A percentile compares a stretch with the other conserved stretches of the same genome.
These are phyloP conservation scores for Prosopis cineraria DNA, from an alignment of 306 rosid genomes.

Conservation along the genomic window DNA sequence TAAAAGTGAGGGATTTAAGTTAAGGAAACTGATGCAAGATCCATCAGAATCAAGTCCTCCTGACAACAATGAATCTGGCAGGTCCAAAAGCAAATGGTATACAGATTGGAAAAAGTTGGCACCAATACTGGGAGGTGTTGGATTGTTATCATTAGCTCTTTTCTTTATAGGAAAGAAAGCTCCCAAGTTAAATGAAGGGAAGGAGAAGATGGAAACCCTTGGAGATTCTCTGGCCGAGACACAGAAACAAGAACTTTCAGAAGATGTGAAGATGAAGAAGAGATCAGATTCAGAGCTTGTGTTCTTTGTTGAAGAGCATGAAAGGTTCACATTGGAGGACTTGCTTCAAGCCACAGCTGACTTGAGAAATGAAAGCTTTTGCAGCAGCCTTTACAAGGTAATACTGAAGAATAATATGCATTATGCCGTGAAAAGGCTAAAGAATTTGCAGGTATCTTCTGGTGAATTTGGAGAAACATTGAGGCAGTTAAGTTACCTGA, in stretches of 20 bases:
- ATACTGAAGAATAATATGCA: slow-evolving; percentile 50
- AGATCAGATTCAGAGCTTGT: slow-evolving; percentile 56
- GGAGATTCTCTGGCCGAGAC: slow-evolving; percentile 31
- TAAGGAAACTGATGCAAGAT: neutral
- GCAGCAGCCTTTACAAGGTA: slow-evolving; percentile 75
- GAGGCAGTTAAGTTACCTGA: slow-evolving; percentile 51
- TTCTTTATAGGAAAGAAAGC: slow-evolving; percentile 41
- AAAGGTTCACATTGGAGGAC: slow-evolving; percentile 69
- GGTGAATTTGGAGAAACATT: slow-evolving; percentile 61
- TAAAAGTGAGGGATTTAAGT: neutral
- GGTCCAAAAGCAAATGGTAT: neutral
- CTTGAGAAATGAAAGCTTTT: slow-evolving; percentile 52
- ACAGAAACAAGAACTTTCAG: slow-evolving; percentile 6
- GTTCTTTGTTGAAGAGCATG: slow-evolving; percentile 66
- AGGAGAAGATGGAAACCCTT: slow-evolving; percentile 26
- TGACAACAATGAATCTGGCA: neutral
- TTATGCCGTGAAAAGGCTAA: slow-evolving; percentile 77
- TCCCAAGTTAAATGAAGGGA: slow-evolving; percentile 19
- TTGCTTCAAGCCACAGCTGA: slow-evolving; percentile 73
- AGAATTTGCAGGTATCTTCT: slow-evolving; percentile 61
- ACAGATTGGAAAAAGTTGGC: neutral
- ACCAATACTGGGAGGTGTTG: slow-evolving; percentile 33
- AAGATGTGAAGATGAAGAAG: slow-evolving; percentile 38
- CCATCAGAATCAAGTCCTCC: neutral
- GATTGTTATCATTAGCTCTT: slow-evolving; percentile 32